These are phyloP conservation scores for Ormosia emarginata DNA, from an alignment of 306 rosid species.

Conservation along the genomic window DNA sequence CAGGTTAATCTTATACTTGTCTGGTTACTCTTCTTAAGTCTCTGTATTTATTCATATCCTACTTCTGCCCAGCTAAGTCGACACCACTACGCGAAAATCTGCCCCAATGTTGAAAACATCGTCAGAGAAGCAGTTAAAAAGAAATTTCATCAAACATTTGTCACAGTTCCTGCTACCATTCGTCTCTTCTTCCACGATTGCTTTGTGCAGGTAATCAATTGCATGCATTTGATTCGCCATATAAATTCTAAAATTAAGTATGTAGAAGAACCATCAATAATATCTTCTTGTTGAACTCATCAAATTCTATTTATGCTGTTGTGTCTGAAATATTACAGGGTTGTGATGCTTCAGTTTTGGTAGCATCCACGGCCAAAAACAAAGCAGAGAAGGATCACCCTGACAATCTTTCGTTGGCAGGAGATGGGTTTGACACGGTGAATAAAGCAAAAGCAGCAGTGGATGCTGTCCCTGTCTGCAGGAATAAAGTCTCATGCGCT, in stretches of 20 bases:
- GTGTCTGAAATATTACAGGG: slow-evolving; percentile 39
- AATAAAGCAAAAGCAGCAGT: slow-evolving; percentile 73
- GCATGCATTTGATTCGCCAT: neutral
- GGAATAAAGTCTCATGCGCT: slow-evolving; percentile 78
- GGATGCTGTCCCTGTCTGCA: slow-evolving; percentile 61
- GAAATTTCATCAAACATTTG: slow-evolving; percentile 77
- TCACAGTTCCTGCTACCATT: slow-evolving; percentile 77
- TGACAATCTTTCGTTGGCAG: slow-evolving; percentile 77
- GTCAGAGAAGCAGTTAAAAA: slow-evolving; percentile 58
- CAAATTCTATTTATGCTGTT: neutral
- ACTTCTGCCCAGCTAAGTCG: slow-evolving; percentile 54
- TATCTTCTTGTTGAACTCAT: neutral
- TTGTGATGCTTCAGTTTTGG: slow-evolving; percentile 66
- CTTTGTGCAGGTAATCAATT: slow-evolving; percentile 57
- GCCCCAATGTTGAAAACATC: slow-evolving; percentile 75
- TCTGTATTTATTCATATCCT: slow-evolving; percentile 35
- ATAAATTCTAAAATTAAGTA: neutral
- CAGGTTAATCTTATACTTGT: slow-evolving; percentile 26
- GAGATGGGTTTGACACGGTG: slow-evolving; percentile 86
- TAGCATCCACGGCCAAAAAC: slow-evolving; percentile 47
- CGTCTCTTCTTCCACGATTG: slow-evolving; percentile 98
- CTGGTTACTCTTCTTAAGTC: slow-evolving; percentile 37
- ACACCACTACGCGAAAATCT: slow-evolving; percentile 58
- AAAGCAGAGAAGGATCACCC: slow-evolving; percentile 79
- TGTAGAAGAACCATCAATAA: neutral